A percentile compares a stretch with the other conserved stretches of the same genome.
Conservation (phyloP, 2,329 filamentous ascomycete species). For the Diaporthe destruens region DNA sequence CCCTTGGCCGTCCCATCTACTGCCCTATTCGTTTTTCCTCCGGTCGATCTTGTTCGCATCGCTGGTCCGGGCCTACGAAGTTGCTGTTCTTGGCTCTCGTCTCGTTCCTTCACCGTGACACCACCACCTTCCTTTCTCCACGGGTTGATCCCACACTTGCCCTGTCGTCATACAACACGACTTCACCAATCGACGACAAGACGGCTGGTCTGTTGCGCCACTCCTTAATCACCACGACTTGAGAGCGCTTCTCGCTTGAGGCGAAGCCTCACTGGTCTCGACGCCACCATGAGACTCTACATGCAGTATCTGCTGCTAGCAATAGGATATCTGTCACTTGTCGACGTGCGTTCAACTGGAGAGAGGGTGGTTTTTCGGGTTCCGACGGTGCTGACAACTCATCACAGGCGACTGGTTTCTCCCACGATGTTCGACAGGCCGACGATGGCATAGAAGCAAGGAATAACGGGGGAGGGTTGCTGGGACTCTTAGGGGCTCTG, state of each 20-base stretch:
- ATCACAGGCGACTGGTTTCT: slow-evolving; percentile 35
- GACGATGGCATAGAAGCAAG: slow-evolving; percentile 27
- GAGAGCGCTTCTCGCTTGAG: slow-evolving; percentile 16
- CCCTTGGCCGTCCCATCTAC: slow-evolving; percentile 37
- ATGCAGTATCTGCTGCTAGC: slow-evolving; percentile 34
- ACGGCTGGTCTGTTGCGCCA: slow-evolving; percentile 42
- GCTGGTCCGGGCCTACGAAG: slow-evolving; percentile 34
- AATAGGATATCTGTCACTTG: slow-evolving; percentile 38
- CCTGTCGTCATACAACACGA: neutral
- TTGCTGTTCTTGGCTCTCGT: slow-evolving; percentile 38
- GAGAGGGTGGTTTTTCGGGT: neutral
- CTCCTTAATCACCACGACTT: slow-evolving; percentile 25
- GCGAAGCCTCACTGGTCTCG: slow-evolving; percentile 33
- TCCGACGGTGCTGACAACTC: slow-evolving; percentile 18
- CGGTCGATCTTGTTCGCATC: slow-evolving; percentile 36
- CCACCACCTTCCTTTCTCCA: slow-evolving; percentile 18
- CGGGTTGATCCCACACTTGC: slow-evolving; percentile 30
- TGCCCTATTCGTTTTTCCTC: slow-evolving; percentile 7
- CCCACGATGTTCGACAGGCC: slow-evolving; percentile 24
- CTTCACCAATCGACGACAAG: slow-evolving; percentile 27
- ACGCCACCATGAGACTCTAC: slow-evolving; percentile 37
- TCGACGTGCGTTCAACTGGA: slow-evolving; percentile 29
- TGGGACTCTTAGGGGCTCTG: neutral
- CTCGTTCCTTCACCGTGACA: slow-evolving; percentile 39
- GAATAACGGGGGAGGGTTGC: neutral